Evolutionary conservation across 768 basidiomycete genomes (phyloP).

Genomic region (Xerocomellus dryophilus): DNA sequence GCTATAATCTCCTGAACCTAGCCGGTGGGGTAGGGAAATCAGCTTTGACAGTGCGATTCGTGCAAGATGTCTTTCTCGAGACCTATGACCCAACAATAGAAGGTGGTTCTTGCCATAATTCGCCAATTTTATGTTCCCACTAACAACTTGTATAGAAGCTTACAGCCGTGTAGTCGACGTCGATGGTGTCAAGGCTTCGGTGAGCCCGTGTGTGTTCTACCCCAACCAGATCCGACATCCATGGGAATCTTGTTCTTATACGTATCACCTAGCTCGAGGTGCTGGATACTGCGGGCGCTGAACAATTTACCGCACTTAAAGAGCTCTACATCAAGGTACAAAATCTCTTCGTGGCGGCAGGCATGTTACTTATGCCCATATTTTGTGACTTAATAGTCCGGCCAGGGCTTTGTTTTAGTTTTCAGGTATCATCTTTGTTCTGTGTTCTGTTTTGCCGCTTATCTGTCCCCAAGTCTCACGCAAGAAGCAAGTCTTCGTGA

Average conservation of each 20-base stretch:
- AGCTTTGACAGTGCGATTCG: conserved; percentile 77
- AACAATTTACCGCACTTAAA: conserved; percentile 78
- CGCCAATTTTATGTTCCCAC: not conserved
- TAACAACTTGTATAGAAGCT: conserved; percentile 48
- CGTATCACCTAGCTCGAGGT: conserved; percentile 61
- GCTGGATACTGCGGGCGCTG: conserved; percentile 81
- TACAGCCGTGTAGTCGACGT: conserved; percentile 65
- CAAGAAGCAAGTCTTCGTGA: conserved; percentile 80
- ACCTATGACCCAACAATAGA: conserved; percentile 84
- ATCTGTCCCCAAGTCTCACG: conserved; percentile 52
- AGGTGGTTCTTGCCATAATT: conserved; percentile 41
- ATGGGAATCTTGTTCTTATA: conserved; percentile 13
- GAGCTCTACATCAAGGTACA: conserved; percentile 78
- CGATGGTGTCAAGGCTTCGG: conserved; percentile 61
- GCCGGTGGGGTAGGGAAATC: conserved; percentile 91
- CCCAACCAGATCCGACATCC: conserved; percentile 1
- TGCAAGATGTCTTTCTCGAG: conserved; percentile 69
- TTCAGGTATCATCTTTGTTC: conserved; percentile 55
- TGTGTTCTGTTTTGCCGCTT: not conserved
- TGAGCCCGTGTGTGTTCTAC: conserved; percentile 35
- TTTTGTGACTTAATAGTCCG: conserved; percentile 41
- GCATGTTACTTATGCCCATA: not conserved
- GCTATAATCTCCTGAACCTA: conserved; percentile 27
- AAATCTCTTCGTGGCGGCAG: not conserved
- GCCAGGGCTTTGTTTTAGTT: conserved; percentile 77